Evolutionary conservation across 2,329 filamentous ascomycete genomes (phyloP), one percentile per base, ranked within the genome.

Genomic region (Chrysosporium keratinophilum): DNA sequence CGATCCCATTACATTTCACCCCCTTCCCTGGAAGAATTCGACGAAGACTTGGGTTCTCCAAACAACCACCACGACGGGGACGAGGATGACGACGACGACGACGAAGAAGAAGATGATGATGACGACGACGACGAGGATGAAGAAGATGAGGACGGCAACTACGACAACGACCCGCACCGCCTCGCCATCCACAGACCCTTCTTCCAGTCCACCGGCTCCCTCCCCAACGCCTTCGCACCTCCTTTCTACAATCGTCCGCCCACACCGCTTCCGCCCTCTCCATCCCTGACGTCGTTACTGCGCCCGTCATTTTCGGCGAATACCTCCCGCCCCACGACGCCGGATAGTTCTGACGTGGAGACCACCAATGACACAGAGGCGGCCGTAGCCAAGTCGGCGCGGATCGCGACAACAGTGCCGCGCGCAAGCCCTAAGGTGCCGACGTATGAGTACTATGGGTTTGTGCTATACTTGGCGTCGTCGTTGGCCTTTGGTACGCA

Each of bases 391-490:
- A 77, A 72, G 65, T 82, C 78, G 28, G 82, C 78, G 53, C 76
- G 73, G 48, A 76, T 74, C 62, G 79, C 74, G 57, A 79, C 76
- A 57, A 84, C 79, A 1, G 81, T 95, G 15, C 88, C 90, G 5
- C 85, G 88, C 54, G 90, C 89, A 1, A 85, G 85, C 52, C 93
- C 93, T 1, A 89, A 93, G 67, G 90, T 98, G 1, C 93, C 93
- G n/a, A 98, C 93, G 0, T 97, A 98, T 74, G 93, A 98, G 68
- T 98, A 97, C 79, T 97, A 97, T 69, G 93, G 93, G 67, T 98
- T 98, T 72, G 91, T 95, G 52, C 80, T 98, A 48, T 97, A 98
- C 73, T 79, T 98, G 39, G 88, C 91, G 65, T 90, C 85, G 58
- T 88, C 84, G 19, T 76, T 93, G 50, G 82, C 82, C 1, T 97